Evolutionary conservation across 2,329 filamentous ascomycete genomes (phyloP), one percentile per base, ranked within the genome.

Genomic region (Colletotrichum navitas): DNA sequence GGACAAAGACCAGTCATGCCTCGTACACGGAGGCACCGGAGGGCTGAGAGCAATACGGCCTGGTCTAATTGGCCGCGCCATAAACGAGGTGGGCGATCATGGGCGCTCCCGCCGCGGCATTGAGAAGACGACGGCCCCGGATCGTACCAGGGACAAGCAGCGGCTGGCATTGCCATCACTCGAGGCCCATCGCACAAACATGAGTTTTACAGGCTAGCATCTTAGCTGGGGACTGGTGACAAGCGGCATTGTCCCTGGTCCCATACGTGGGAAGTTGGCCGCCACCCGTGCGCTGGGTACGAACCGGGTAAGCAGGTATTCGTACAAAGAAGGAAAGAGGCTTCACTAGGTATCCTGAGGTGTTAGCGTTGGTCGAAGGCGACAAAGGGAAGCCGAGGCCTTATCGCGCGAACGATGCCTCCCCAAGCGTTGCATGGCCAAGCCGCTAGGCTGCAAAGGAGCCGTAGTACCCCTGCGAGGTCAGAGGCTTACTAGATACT

Each of bases 361-460:
- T 39, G 47, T 60, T 69, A 71, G 65, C 69, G 60, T 32, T 41
- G 58, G 41, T 29, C 34, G 39, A 26, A 61, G 54, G 5, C 54
- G 43, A 72, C 69, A 69, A 72, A 69, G 66, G 45, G 54, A 29
- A 47, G 24, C 34, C 66, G 60, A 60, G 69, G 39, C 47, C 59
- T 68, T 69, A 60, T 72, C 59, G 69, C 60, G 60, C 51, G 34
- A 60, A 55, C 45, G 52, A 21, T 64, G 45, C n/a, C 36, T 64
- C n/a, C 47, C 65, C 66, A 72, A 69, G 65, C 69, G 59, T 61
- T 54, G 69, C 69, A 63, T 68, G 21, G 66, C 69, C 65, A 69
- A 72, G 65, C 54, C 69, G 69, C 63, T 72, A 69, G 52, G 60
- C 60, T 49, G 54, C n/a, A 54, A 60, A 69, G 45, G 34, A 72